Base-by-base conservation (phyloP, 192 early-diverging fungal species). In the Coemansia sp. region DNA sequence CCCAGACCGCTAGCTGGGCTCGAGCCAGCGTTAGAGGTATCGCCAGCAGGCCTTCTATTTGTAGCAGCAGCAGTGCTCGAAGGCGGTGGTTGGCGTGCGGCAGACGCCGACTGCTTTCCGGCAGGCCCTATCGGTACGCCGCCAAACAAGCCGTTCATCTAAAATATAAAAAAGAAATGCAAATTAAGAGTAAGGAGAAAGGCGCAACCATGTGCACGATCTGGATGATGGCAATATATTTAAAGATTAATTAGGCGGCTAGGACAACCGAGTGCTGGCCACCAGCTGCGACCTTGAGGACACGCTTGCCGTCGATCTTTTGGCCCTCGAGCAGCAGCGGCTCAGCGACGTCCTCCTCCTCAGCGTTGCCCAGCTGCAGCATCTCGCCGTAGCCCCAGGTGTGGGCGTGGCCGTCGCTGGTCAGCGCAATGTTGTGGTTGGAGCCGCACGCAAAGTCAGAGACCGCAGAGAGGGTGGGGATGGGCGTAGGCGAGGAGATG, bases 311-410 rank as follows among this genome's bases (percentile, higher is more conserved):
- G 34, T 92, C 86, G 19, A 90, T 87, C 53, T 93, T 85, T 50
- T 92, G 85, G 6, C 93, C 90, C 50, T 87, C 73, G 25, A 90
- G 70, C 27, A 88, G 86, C n/a, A 69, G 66, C 9, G 91, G 91
- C 58, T 66, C 75, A 36, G 80, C 70, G 9, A 90, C 90, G 72
- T 97, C 94, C 50, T 87, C 87, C 59, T 89, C 91, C 50, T 86
- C 86, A 37, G 88, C 91, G 65, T 93, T 96, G 25, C 91, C 91
- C 38, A 95, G 87, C 70, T 92, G 92, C 6, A 90, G 87, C 84
- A 89, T 89, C 62, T 94, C 92, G 45, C 93, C 94, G 71, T 90
- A 96, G 25, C 96, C 96, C 95, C 96, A 98, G 10, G 90, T 77
- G 68, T 91, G 95, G 15, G 91, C 85, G 8, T 84, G 72, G 50